Conservation (phyloP, 1,284 basidiomycete genomes). For the Boletus hoseneyae region DNA sequence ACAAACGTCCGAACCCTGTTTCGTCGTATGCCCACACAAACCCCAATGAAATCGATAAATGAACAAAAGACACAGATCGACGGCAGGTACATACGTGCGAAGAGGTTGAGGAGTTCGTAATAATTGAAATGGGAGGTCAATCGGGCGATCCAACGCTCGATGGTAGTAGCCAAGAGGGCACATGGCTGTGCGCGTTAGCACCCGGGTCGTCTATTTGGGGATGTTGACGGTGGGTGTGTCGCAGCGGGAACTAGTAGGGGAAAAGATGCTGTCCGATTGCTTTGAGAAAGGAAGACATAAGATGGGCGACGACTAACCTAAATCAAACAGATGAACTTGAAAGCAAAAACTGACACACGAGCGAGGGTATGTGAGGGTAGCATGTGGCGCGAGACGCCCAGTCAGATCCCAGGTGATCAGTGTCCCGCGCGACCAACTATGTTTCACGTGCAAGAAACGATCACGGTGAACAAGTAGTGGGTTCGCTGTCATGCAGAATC, state of each 20-base stretch:
- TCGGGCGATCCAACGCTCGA: constrained; percentile 88
- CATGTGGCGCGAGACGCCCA: no score
- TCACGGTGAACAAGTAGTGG: no score
- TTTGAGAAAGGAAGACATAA: constrained; percentile 41
- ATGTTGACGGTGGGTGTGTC: constrained; percentile 32
- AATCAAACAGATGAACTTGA: no score
- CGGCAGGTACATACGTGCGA: constrained; percentile 75
- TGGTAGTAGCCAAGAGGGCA: constrained; percentile 77
- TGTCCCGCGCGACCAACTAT: no score
- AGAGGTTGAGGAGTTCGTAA: constrained; percentile 80
- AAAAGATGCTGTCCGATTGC: constrained; percentile 47
- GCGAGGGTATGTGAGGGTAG: no score
- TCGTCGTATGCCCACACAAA: constrained; percentile 50
- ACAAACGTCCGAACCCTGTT: constrained; percentile 79
- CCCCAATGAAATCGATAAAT: constrained; percentile 88
- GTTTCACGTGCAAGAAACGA: no score
- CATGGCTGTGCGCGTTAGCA: constrained; percentile 32
- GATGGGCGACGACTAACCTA: no score
- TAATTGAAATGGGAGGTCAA: constrained; percentile 80
- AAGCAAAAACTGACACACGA: no score
- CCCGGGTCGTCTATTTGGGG: constrained; percentile 25
- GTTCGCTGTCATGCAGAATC: constrained; percentile 5
- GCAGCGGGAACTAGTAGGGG: constrained; percentile 34
- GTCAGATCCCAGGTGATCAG: no score
- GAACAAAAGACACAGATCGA: constrained; percentile 75